These are phyloP conservation scores for Pharus latifolius DNA, from an alignment of 176 grass and related monocot species.

Conservation along the genomic window DNA sequence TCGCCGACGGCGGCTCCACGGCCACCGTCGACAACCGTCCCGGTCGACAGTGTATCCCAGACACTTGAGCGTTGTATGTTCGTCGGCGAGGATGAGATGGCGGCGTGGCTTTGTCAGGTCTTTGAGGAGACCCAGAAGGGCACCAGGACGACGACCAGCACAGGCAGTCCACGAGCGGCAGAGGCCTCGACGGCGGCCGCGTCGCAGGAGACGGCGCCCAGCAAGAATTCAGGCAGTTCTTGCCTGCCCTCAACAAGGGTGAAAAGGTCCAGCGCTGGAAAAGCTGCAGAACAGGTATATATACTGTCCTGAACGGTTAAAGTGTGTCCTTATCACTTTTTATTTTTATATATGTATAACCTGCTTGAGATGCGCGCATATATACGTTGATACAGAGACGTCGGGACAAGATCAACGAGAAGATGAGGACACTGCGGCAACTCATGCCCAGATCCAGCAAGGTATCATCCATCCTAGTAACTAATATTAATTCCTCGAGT, in stretches of 20 bases:
- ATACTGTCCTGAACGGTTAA: too few species aligned
- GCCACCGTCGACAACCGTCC: not conserved
- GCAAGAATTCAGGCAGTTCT: too few species aligned
- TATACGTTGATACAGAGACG: not conserved
- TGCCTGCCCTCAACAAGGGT: not conserved
- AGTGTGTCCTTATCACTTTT: too few species aligned
- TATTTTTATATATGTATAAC: too few species aligned
- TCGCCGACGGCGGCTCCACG: not conserved
- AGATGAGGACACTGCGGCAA: conserved; percentile 1
- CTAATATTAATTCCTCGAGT: too few species aligned
- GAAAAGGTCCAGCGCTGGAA: not conserved
- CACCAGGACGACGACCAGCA: too few species aligned
- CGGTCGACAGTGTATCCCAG: not conserved
- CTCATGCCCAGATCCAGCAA: not conserved
- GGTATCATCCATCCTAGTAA: too few species aligned
- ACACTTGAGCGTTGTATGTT: too few species aligned
- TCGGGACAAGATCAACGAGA: not conserved
- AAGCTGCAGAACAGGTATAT: not conserved
- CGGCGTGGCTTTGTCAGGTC: conserved; percentile 9
- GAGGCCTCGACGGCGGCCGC: not conserved
- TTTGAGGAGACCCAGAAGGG: not conserved
- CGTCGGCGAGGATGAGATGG: conserved; percentile 10
- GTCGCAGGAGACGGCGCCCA: not conserved
- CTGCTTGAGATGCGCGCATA: not conserved
- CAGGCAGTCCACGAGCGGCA: not conserved